phyloP scores from a whole-genome alignment of 805 yeast species.

The Cyberlindnera xylosilytica region DNA sequence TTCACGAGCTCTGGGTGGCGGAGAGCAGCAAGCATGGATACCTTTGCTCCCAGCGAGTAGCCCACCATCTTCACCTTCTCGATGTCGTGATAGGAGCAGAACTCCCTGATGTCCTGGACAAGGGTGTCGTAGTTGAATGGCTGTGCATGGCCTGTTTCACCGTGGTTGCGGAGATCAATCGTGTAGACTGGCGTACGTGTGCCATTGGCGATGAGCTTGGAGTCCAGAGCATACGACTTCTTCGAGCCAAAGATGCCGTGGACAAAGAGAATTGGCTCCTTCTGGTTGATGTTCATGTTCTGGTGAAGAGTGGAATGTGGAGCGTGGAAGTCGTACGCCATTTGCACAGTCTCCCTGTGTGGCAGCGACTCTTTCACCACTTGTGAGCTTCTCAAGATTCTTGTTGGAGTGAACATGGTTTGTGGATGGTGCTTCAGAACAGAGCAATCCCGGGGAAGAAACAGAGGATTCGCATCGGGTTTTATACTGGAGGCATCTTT shows the following conservation, averaged over 20 bases:
- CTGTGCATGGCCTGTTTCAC: slow-evolving; percentile 39
- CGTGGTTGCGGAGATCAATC: slow-evolving; percentile 50
- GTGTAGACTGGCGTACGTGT: slow-evolving; percentile 38
- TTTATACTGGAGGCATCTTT: too few species aligned
- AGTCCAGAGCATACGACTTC: slow-evolving; percentile 39
- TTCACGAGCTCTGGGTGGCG: slow-evolving; percentile 37
- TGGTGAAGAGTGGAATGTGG: slow-evolving; percentile 25
- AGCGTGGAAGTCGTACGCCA: slow-evolving; percentile 30
- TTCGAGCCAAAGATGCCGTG: slow-evolving; percentile 52
- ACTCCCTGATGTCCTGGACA: slow-evolving; percentile 41
- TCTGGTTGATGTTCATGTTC: slow-evolving; percentile 21
- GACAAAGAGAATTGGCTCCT: slow-evolving; percentile 38
- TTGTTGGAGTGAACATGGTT: slow-evolving; percentile 21
- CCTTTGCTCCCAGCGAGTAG: slow-evolving; percentile 54
- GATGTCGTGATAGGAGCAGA: slow-evolving; percentile 31
- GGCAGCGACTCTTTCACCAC: slow-evolving; percentile 52
- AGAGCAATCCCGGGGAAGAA: too few species aligned
- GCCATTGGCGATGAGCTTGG: slow-evolving; percentile 32
- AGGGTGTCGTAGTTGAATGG: slow-evolving; percentile 43
- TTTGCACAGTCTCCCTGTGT: slow-evolving; percentile 55
- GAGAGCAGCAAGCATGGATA: slow-evolving; percentile 45
- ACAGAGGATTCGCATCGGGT: too few species aligned
- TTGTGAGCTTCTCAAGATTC: slow-evolving; percentile 69
- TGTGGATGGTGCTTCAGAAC: too few species aligned
- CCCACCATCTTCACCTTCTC: slow-evolving; percentile 36